Base-by-base conservation (phyloP, 495 filamentous ascomycete genomes). In the Margaritispora aquatica region DNA sequence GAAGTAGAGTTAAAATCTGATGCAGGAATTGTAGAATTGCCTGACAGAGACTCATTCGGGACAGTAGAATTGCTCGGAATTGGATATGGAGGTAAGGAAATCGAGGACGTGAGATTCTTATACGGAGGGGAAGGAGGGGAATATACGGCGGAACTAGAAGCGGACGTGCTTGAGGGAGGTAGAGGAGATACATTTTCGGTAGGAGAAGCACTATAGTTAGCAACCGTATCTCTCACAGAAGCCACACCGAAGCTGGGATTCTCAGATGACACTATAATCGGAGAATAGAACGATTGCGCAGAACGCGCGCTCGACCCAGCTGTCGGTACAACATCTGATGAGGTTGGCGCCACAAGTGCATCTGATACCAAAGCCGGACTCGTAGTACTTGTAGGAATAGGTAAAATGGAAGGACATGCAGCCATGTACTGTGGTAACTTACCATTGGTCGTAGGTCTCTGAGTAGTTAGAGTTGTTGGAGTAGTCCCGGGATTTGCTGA, bases 1-100 rank as follows among this genome's bases (percentile, higher is more conserved):
- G 59, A 62, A 48, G 31, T 52, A 57, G 26, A 57, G 50, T 62
- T 62, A 62, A 62, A 55, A 46, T 44, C 38, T 44, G 38, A 44
- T 3, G 38, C 38, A 44, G 50, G 34, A 20, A 17, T 27, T 26
- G 27, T 20, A 54, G 29, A 8, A 38, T 36, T 41, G n/a, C n/a
- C n/a, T n/a, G n/a, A n/a, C n/a, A n/a, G n/a, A n/a, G n/a, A n/a
- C n/a, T n/a, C n/a, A 22, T 15, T 44, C 38, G 17, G 7, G 15
- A 44, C 3, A 44, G 38, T 10, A 44, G 38, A 44, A 44, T 44
- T 44, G 38, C 38, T 44, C 38, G 38, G 38, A 44, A 44, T n/a
- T 9, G 38, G 24, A 54, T 46, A 51, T 11, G 46, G 29, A 50
- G 41, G 52, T n/a, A 54, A 23, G 22, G 27, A 52, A 59, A 20